Evolutionary conservation across 495 filamentous ascomycete genomes (phyloP).

Genomic region (Astrothelium macrocarpum): DNA sequence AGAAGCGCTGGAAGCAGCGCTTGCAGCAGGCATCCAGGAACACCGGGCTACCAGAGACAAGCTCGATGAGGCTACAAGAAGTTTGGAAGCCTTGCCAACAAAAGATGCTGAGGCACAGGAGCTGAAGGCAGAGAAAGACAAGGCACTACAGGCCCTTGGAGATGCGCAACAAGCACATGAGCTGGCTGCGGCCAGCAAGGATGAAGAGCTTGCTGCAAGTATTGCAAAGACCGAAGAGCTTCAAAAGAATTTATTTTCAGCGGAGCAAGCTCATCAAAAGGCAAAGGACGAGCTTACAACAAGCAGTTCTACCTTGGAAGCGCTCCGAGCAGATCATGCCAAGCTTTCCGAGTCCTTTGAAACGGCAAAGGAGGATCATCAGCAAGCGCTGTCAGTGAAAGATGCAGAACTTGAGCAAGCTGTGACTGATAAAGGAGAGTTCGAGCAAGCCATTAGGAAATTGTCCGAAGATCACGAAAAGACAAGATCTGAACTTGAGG

Average conservation of each 20-base stretch:
- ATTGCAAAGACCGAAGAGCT: background rate
- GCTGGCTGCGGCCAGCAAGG: background rate
- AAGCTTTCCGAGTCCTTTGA: background rate
- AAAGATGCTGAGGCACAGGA: conserved; percentile 1
- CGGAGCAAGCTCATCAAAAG: background rate
- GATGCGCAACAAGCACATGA: background rate
- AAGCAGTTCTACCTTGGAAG: background rate
- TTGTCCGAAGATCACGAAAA: background rate
- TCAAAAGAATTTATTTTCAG: background rate
- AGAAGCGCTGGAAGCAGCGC: background rate
- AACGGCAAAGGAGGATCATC: background rate
- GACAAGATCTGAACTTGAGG: background rate
- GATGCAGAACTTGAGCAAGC: background rate
- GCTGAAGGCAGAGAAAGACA: background rate
- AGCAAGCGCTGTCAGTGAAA: background rate
- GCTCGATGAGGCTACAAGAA: conserved; percentile 3
- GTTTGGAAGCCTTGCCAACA: background rate
- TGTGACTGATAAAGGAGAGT: background rate
- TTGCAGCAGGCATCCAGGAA: background rate
- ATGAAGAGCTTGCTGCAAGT: background rate
- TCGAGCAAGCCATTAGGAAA: background rate
- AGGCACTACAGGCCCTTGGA: background rate
- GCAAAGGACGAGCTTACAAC: background rate
- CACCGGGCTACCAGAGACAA: background rate
- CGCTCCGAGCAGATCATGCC: background rate